Evolutionary conservation across 805 yeast species (phyloP).

Genomic region (Schizosaccharomyces osmophilus): DNA sequence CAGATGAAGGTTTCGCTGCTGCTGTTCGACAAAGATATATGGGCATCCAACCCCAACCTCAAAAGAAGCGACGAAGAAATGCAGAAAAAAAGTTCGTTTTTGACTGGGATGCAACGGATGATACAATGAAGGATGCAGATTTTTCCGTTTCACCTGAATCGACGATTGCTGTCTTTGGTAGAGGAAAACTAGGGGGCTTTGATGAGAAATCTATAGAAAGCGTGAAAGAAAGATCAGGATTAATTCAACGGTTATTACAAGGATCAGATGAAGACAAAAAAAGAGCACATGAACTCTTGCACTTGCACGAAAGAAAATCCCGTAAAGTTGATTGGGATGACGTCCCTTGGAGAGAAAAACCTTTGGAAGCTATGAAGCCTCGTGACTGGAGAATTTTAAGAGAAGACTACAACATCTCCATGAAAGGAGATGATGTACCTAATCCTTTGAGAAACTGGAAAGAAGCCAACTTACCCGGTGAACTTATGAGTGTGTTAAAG

Average conservation of each 20-base stretch:
- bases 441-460: constrained; percentile 55
- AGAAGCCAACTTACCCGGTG: constrained; percentile 29
- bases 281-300: constrained; percentile 6
- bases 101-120: constrained; percentile 47
- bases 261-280: constrained; percentile 3
- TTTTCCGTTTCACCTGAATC: constrained; percentile 19
- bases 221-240: constrained; percentile 5
- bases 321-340: constrained; percentile 8
- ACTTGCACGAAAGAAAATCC: constrained; percentile 12
- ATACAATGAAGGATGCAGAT: constrained; percentile 52
- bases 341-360: constrained; percentile 49
- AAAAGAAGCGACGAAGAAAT: constrained; percentile 6
- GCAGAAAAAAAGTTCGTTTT: constrained; percentile 26
- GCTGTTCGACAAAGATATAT: constrained; percentile 4
- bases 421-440: constrained; percentile 22
- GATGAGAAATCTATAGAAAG: constrained; percentile 2
- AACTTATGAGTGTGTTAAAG: constrained; percentile 15
- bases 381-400: constrained; percentile 78
- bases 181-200: constrained; percentile 6
- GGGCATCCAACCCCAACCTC: constrained; percentile 4
- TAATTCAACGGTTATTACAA: constrained; percentile 7
- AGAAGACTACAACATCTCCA: constrained; percentile 48
- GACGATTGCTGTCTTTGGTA: constrained; percentile 7
- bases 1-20: constrained; percentile 2
- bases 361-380: constrained; percentile 35